These are phyloP conservation scores for Nephelium lappaceum DNA, from an alignment of 345 rosid genomes.

Conservation along the genomic window DNA sequence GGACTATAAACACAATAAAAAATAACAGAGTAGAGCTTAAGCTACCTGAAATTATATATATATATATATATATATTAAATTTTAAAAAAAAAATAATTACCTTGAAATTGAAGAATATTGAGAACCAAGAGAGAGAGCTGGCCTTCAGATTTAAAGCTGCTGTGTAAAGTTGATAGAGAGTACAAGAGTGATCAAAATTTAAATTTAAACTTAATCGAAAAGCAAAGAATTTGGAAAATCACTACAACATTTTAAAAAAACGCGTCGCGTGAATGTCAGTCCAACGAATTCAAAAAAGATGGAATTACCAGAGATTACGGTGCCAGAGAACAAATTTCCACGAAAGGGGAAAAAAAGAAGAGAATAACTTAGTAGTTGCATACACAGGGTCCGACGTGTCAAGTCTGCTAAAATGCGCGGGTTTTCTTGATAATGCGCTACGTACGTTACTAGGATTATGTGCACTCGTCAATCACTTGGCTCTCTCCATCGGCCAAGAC, in stretches of 20 bases:
- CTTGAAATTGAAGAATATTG: neutral
- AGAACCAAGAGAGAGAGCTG: neutral
- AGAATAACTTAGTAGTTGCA: too few species aligned
- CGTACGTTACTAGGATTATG: too few species aligned
- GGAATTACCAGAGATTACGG: neutral
- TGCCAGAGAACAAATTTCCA: neutral
- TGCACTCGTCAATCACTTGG: too few species aligned
- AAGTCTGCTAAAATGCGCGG: too few species aligned
- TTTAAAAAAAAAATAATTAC: neutral
- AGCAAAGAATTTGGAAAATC: constrained; percentile 1
- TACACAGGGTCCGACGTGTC: too few species aligned
- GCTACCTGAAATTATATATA: neutral
- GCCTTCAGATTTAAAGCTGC: neutral
- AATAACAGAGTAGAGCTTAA: neutral
- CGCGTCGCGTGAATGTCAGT: neutral
- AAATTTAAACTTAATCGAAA: neutral
- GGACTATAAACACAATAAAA: neutral
- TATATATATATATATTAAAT: too few species aligned
- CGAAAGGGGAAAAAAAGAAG: too few species aligned
- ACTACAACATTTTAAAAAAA: neutral
- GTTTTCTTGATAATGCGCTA: too few species aligned
- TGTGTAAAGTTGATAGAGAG: neutral
- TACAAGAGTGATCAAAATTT: neutral
- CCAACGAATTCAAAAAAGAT: neutral
- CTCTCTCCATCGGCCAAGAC: too few species aligned